Percentiles rank a stretch among this genome's conserved stretches.
Conservation (phyloP, 768 basidiomycete genomes). For the Infundibulicybe gibba region DNA sequence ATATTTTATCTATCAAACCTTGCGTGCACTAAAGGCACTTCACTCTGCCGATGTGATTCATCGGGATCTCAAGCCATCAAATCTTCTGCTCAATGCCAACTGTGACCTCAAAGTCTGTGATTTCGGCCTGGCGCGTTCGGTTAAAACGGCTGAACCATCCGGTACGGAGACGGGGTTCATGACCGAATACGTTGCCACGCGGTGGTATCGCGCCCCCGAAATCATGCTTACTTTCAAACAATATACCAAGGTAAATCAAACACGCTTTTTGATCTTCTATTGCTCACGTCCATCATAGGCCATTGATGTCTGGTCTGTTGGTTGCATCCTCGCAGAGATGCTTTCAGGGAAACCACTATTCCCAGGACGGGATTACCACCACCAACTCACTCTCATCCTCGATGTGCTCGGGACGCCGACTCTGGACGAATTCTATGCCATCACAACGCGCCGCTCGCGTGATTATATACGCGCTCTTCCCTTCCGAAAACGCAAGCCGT, state of each 20-base stretch:
- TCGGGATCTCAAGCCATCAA: slow-evolving; percentile 95
- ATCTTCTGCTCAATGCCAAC: slow-evolving; percentile 95
- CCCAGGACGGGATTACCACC: slow-evolving; percentile 95
- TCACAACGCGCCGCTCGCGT: slow-evolving; percentile 86
- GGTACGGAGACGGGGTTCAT: slow-evolving; percentile 87
- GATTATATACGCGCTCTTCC: slow-evolving; percentile 95
- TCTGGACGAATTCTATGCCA: slow-evolving; percentile 96
- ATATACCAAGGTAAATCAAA: slow-evolving; percentile 74
- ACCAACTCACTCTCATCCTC: slow-evolving; percentile 92
- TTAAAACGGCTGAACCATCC: slow-evolving; percentile 80
- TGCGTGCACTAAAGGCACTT: slow-evolving; percentile 92
- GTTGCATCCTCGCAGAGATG: slow-evolving; percentile 94
- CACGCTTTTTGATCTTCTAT: slow-evolving; percentile 12
- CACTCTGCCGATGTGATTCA: slow-evolving; percentile 97
- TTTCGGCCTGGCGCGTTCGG: slow-evolving; percentile 91
- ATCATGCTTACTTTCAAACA: slow-evolving; percentile 99
- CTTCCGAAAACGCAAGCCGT: slow-evolving; percentile 84
- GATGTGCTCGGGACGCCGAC: slow-evolving; percentile 97
- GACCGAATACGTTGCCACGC: slow-evolving; percentile 97
- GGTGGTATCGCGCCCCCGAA: slow-evolving; percentile 99
- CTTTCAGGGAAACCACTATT: slow-evolving; percentile 95
- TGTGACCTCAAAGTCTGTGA: slow-evolving; percentile 95
- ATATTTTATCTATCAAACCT: slow-evolving; percentile 92
- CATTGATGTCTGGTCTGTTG: slow-evolving; percentile 88
- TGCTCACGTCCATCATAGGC: slow-evolving; percentile 39